Conservation (phyloP, 352 stramenopile genomes). For the Phytophthora macrochlamydospora region DNA sequence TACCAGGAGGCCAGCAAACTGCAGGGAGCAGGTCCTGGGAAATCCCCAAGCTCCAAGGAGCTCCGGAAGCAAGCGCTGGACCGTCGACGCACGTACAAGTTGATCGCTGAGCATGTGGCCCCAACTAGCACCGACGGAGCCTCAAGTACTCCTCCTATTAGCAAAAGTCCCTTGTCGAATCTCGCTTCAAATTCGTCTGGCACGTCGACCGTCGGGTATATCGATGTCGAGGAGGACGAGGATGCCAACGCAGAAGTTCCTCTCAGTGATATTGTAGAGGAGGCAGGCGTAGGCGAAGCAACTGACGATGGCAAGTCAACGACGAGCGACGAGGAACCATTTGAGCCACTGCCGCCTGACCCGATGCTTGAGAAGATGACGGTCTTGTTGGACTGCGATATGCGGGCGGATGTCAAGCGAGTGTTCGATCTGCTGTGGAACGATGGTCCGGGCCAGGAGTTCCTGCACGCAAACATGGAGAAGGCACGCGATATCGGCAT, state of each 20-base stretch:
- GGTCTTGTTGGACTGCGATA: constrained; percentile 68
- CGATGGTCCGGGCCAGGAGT: constrained; percentile 56
- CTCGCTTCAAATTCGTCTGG: constrained; percentile 25
- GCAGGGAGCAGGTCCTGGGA: constrained; percentile 21
- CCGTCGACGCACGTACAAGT: constrained; percentile 63
- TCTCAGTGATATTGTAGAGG: constrained; percentile 34
- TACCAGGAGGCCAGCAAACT: constrained; percentile 57
- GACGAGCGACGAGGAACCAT: constrained; percentile 61
- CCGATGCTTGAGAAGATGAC: constrained; percentile 64
- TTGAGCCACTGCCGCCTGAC: constrained; percentile 62
- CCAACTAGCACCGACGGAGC: constrained; percentile 14
- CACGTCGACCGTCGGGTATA: constrained; percentile 49
- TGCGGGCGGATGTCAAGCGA: constrained; percentile 61
- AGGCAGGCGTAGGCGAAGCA: constrained; percentile 19
- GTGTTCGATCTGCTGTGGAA: constrained; percentile 78
- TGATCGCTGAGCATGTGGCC: constrained; percentile 40
- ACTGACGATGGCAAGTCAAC: constrained; percentile 51
- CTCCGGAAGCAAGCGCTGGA: constrained; percentile 59
- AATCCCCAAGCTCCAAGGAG: constrained; percentile 39
- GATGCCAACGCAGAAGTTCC: constrained; percentile 18
- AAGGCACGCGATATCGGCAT: constrained; percentile 77
- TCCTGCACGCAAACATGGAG: constrained; percentile 54
- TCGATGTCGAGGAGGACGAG: constrained; percentile 49
- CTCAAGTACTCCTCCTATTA: constrained; percentile 6
- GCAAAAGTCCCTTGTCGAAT: constrained; percentile 6